Evolutionary conservation across 768 basidiomycete genomes (phyloP), one percentile per base, ranked within the genome.

Genomic region (Phanerochaete sordida): DNA sequence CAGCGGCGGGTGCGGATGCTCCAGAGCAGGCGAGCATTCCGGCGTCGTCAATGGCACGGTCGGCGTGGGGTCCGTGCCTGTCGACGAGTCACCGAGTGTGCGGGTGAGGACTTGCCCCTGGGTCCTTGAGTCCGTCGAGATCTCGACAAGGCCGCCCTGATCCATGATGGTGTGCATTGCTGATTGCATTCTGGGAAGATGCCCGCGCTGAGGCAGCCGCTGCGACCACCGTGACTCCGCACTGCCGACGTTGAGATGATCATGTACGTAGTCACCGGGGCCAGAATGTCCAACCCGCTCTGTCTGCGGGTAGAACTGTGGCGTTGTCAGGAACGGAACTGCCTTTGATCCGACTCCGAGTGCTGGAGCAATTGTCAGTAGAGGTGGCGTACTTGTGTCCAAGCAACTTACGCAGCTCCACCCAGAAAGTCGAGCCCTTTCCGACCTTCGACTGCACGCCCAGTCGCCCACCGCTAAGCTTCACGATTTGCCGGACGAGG

Each of bases 401-500:
- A 35, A 51, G 56, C 21, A 3, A 74, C 79, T 62, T 68, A 81
- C 77, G 87, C 33, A 92, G 72, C 70, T 92, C 91, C 11, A 92
- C 88, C 93, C 93, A 95, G 75, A 95, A 95, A 39, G 88, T 92
- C 35, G 87, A 91, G 19, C 94, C 94, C 65, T 83, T 77, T 7
- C 81, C 81, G 1, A 82, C 74, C 69, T 85, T 70, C 19, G 67
- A 72, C 44, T 59, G 61, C 35, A 68, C 74, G 21, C 76, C 82
- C 7, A 83, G 66, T 47, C 82, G 73, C 6, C 82, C 82, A 23
- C 77, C 75, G 35, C 75, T 77, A 15, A 80, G 73, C 64, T 79
- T 80, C 49, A 84, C 79, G 60, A 84, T 84, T 64, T 82, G 81
- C 21, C 80, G 72, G 21, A 82, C 80, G 3, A 84, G 71, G 1